Evolutionary conservation across 805 yeast species (phyloP).

Genomic region (Wickerhamiella musiphila): DNA sequence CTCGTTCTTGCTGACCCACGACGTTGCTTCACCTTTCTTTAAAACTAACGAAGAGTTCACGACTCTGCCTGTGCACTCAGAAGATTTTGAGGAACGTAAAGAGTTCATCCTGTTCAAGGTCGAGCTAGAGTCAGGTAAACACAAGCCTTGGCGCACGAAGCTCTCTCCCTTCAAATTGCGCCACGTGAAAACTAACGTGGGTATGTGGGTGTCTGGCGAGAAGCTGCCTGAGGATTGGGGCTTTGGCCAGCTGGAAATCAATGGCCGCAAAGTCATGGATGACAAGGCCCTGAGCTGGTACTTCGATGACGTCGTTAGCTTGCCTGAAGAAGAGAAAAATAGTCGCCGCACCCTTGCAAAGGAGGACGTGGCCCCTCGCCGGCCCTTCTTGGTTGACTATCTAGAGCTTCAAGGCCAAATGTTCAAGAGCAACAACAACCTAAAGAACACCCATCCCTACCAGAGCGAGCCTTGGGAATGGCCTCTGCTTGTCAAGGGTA

Average conservation of each 20-base stretch:
- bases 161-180: conserved; percentile 67
- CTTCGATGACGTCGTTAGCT: conserved; percentile 48
- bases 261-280: conserved; percentile 66
- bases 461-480: conserved; percentile 83
- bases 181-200: conserved; percentile 56
- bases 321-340: conserved; percentile 58
- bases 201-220: conserved; percentile 67
- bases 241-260: conserved; percentile 77
- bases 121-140: conserved; percentile 16
- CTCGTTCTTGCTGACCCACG: conserved; percentile 69
- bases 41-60: conserved; percentile 63
- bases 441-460: conserved; percentile 82
- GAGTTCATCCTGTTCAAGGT: conserved; percentile 63
- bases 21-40: conserved; percentile 56
- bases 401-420: conserved; percentile 70
- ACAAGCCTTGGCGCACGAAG: conserved; percentile 37
- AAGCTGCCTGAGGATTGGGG: conserved; percentile 94
- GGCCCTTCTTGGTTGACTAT: conserved; percentile 73
- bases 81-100: conserved; percentile 52
- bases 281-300: conserved; percentile 60
- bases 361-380: conserved; percentile 7
- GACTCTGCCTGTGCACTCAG: too few species aligned
- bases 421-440: conserved; percentile 84
- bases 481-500: conserved; percentile 84
- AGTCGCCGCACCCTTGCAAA: too few species aligned